phyloP scores from a whole-genome alignment of 805 yeast genomes.

The Tetrapisispora namnaoensis region DNA sequence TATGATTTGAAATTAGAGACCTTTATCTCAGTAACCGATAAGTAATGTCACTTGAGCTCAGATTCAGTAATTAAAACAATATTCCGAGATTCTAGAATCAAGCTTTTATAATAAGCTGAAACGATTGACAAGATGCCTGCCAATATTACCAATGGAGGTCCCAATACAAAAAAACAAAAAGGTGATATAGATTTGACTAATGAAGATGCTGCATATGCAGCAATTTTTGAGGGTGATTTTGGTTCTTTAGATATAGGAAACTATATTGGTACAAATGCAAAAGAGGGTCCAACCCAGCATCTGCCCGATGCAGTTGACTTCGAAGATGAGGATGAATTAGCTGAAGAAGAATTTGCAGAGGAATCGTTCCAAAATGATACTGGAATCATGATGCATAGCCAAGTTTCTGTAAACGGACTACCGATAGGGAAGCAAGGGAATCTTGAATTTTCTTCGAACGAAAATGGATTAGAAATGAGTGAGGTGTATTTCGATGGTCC shows the following conservation, averaged over 20 bases:
- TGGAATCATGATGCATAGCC: neutral
- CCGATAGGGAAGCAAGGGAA: neutral
- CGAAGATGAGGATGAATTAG: conserved; percentile 89
- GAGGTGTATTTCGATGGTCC: conserved; percentile 4
- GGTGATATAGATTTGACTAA: conserved; percentile 20
- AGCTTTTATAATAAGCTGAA: neutral
- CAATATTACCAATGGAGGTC: neutral
- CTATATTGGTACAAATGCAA: conserved; percentile 15
- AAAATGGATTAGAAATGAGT: neutral
- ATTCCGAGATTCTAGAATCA: neutral
- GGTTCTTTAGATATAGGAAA: conserved; percentile 29
- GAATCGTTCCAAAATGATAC: conserved; percentile 13
- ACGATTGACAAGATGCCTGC: neutral
- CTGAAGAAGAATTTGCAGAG: conserved; percentile 58
- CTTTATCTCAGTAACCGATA: too few relatives aligned
- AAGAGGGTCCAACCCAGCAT: conserved; percentile 46
- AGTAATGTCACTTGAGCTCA: too few relatives aligned
- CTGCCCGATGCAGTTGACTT: conserved; percentile 90
- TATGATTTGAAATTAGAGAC: too few relatives aligned
- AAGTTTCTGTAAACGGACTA: neutral
- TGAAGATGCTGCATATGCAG: conserved; percentile 33
- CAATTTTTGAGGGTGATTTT: conserved; percentile 31
- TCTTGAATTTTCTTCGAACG: neutral
- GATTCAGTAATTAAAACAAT: too few relatives aligned
- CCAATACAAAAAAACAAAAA: conserved; percentile 2